phyloP scores from a whole-genome alignment of 805 yeast genomes.

The Maudiozyma serrabonitensis region DNA sequence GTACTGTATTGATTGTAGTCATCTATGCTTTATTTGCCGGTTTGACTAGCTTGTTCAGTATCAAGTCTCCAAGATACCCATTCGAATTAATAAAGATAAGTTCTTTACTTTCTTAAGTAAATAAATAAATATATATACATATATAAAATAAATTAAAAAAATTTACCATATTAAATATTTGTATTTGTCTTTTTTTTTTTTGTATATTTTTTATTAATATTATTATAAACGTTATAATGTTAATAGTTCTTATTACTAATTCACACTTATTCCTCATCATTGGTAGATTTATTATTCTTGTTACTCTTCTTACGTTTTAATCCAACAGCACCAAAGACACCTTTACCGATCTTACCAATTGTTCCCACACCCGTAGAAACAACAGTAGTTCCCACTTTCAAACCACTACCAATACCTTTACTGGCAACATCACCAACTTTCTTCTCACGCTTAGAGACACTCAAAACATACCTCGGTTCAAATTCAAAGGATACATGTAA shows the following conservation, averaged over 20 bases:
- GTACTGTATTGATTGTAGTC: conserved; percentile 34
- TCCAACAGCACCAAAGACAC: conserved; percentile 12
- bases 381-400: conserved; percentile 35
- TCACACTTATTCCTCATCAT: not conserved
- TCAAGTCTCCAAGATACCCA: conserved; percentile 74
- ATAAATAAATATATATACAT: not conserved
- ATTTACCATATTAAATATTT: not conserved
- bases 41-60: conserved; percentile 53
- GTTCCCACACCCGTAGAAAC: conserved; percentile 38
- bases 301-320: conserved; percentile 4
- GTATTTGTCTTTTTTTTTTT: not conserved
- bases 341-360: conserved; percentile 21
- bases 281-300: conserved; percentile 1
- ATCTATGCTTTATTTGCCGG: conserved; percentile 54
- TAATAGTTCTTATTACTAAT: not conserved
- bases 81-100: conserved; percentile 40
- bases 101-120: not conserved
- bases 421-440: conserved; percentile 42
- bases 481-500: conserved; percentile 51
- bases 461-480: conserved; percentile 59
- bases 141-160: not conserved
- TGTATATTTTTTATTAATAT: not conserved
- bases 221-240: not conserved
- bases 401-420: conserved; percentile 38
- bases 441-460: conserved; percentile 31